phyloP scores from a whole-genome alignment of 371 early-diverging fungal species.

The Saksenaea vasiformis region DNA sequence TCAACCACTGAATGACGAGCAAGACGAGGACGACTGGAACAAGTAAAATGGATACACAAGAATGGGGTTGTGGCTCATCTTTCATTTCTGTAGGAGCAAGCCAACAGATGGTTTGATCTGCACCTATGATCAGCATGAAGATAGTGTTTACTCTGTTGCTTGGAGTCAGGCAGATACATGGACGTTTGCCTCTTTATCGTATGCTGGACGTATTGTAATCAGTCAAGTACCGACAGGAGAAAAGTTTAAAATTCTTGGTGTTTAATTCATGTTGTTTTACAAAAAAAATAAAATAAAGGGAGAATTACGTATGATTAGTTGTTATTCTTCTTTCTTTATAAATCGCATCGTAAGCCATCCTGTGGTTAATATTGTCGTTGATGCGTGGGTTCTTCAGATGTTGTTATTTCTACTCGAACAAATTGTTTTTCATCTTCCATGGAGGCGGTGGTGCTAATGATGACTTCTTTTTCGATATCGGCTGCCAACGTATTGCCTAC shows the following conservation, averaged over 20 bases:
- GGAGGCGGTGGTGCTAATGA: not conserved
- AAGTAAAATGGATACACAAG: constrained; percentile 13
- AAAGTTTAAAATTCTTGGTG: constrained; percentile 85
- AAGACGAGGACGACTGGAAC: constrained; percentile 29
- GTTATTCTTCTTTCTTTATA: not conserved
- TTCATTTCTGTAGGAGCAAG: constrained; percentile 31
- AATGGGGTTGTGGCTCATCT: no score
- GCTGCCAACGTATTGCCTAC: constrained; percentile 45
- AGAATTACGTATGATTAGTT: not conserved
- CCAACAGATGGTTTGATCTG: constrained; percentile 81
- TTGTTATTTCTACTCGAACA: constrained; percentile 37
- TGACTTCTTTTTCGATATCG: constrained; percentile 31
- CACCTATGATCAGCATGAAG: constrained; percentile 90
- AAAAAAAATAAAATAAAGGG: not conserved
- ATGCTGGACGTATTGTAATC: constrained; percentile 89
- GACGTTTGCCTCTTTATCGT: constrained; percentile 93
- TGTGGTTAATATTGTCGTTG: not conserved
- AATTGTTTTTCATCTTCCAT: constrained; percentile 3
- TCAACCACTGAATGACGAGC: constrained; percentile 30
- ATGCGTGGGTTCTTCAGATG: not conserved
- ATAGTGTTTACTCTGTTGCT: constrained; percentile 84
- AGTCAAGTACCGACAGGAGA: constrained; percentile 85
- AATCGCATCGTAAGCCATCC: constrained; percentile 16
- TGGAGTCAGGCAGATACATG: constrained; percentile 93
- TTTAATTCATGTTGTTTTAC: constrained; percentile 18